Conservation (phyloP, 805 yeast species). For the Candida sanyiensis region DNA sequence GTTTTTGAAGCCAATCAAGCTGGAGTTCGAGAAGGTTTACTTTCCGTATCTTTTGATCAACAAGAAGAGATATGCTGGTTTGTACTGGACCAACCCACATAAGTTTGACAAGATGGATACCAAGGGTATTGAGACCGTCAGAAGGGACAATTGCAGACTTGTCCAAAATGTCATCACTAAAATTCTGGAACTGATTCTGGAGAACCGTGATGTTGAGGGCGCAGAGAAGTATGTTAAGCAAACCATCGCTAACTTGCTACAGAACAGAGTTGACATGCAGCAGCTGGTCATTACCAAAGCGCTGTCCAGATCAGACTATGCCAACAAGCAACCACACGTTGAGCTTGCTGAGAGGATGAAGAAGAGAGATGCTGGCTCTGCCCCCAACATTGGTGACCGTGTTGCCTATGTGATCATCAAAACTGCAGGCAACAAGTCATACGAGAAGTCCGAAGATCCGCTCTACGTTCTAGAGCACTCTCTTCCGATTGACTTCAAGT, state of each 20-base stretch:
- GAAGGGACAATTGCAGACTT: constrained; percentile 93
- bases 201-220: constrained; percentile 77
- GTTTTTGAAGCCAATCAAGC: constrained; percentile 81
- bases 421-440: constrained; percentile 75
- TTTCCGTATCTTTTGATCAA: constrained; percentile 91
- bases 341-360: constrained; percentile 94
- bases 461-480: constrained; percentile 87
- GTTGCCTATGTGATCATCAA: constrained; percentile 93
- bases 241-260: constrained; percentile 84
- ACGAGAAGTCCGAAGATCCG: constrained; percentile 97
- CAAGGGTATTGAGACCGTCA: constrained; percentile 95
- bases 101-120: constrained; percentile 96
- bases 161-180: constrained; percentile 94
- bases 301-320: constrained; percentile 76
- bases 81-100: constrained; percentile 92
- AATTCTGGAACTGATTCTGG: constrained; percentile 77
- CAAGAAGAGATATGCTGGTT: constrained; percentile 95
- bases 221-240: constrained; percentile 83
- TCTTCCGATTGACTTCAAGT: constrained; percentile 88
- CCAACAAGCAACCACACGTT: constrained; percentile 96
- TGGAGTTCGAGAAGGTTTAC: constrained; percentile 95
- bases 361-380: constrained; percentile 95
- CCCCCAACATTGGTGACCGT: constrained; percentile 95
- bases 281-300: constrained; percentile 93
- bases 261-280: constrained; percentile 87